Conservation (phyloP, 2,329 filamentous ascomycete species). For the Fusarium newnesense region DNA sequence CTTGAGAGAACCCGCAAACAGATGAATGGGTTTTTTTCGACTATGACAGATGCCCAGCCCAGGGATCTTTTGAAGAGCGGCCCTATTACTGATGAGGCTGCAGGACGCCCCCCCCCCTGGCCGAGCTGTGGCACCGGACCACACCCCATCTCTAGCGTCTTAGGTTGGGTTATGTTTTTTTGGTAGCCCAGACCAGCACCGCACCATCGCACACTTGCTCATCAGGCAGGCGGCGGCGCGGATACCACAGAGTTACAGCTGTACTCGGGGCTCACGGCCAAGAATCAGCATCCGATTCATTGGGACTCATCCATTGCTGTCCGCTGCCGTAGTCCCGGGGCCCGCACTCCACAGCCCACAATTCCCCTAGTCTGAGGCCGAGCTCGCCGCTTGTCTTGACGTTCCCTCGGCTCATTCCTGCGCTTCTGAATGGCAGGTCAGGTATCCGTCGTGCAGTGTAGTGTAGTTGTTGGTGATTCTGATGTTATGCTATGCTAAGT, state of each 20-base stretch:
- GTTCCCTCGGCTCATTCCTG: conserved; percentile 33
- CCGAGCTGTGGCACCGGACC: conserved; percentile 35
- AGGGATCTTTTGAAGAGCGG: conserved; percentile 38
- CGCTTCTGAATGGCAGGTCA: conserved; percentile 24
- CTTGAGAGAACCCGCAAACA: conserved; percentile 16
- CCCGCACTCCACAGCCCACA: conserved; percentile 39
- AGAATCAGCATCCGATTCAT: conserved; percentile 34
- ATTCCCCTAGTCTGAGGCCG: conserved; percentile 24
- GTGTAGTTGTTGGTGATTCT: conserved; percentile 10
- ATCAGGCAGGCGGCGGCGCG: not conserved
- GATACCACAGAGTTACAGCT: conserved; percentile 15
- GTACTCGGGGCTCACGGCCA: conserved; percentile 38
- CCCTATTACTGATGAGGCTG: conserved; percentile 36
- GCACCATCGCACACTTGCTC: conserved; percentile 18
- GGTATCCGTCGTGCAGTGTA: not conserved
- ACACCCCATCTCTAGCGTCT: conserved; percentile 38
- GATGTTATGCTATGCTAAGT: conserved; percentile 2
- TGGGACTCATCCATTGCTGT: conserved; percentile 32
- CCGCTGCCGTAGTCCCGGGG: conserved; percentile 40
- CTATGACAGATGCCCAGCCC: conserved; percentile 38
- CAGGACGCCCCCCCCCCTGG: conserved; percentile 25
- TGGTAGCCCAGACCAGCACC: conserved; percentile 18
- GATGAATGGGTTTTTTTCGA: conserved; percentile 12
- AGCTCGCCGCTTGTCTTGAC: conserved; percentile 30
- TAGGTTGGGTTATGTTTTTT: conserved; percentile 17